Percentiles rank a stretch among this genome's conserved stretches.
Evolutionary conservation across 139 green algal species (phyloP).

Genomic region (Chlamydomonas sp.): DNA sequence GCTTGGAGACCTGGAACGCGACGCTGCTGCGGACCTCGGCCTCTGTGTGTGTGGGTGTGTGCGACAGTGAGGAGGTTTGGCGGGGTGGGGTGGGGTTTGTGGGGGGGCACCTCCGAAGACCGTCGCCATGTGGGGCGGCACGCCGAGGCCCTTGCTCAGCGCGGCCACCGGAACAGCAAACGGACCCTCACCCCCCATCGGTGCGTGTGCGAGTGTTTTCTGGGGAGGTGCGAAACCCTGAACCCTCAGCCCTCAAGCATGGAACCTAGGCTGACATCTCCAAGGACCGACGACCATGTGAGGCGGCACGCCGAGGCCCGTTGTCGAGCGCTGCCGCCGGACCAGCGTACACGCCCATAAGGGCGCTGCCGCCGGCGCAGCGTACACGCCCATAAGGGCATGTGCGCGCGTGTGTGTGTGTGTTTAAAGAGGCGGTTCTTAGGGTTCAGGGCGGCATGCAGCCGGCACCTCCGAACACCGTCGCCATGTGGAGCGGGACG

Average conservation of each 20-base stretch:
- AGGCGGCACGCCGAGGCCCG: no score
- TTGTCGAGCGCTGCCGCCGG: no score
- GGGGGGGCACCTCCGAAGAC: slow-evolving; percentile 79
- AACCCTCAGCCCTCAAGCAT: no score
- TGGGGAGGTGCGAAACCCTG: background rate
- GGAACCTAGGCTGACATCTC: no score
- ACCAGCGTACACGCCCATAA: no score
- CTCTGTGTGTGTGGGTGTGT: slow-evolving; percentile 64
- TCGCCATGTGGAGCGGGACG: slow-evolving; percentile 44
- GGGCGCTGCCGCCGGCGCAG: slow-evolving; percentile 22
- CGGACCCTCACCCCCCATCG: slow-evolving; percentile 8
- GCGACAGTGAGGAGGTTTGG: background rate
- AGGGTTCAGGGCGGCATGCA: background rate
- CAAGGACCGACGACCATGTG: no score
- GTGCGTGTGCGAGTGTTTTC: background rate
- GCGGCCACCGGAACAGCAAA: slow-evolving; percentile 31
- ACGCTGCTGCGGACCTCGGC: slow-evolving; percentile 76
- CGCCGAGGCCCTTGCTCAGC: slow-evolving; percentile 68
- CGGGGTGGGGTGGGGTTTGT: background rate
- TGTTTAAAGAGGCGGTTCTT: background rate
- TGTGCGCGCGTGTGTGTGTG: slow-evolving; percentile 17
- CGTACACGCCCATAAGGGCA: slow-evolving; percentile 51
- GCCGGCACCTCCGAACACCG: slow-evolving; percentile 82
- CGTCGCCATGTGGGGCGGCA: slow-evolving; percentile 42
- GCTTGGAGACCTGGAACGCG: slow-evolving; percentile 86